Conservation (phyloP, 345 rosid genomes). For the Pugionium dolabratum region DNA sequence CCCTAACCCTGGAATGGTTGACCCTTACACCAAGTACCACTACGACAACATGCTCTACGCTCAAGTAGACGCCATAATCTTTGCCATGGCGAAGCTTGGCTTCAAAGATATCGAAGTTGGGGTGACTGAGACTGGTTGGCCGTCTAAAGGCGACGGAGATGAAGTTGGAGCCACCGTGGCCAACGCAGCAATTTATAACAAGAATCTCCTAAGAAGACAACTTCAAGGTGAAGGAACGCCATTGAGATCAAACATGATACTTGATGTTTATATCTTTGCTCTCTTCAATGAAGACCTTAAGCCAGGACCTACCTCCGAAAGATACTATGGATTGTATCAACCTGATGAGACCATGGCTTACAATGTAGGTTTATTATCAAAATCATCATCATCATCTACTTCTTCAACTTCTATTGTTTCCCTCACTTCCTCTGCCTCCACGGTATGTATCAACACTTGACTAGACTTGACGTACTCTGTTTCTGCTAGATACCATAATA, state of each 20-base stretch:
- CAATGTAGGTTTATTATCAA: slow-evolving; percentile 58
- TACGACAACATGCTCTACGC: slow-evolving; percentile 98
- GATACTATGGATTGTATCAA: slow-evolving; percentile 86
- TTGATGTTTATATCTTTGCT: slow-evolving; percentile 86
- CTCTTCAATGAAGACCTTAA: slow-evolving; percentile 89
- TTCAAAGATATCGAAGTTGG: slow-evolving; percentile 65
- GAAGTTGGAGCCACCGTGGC: slow-evolving; percentile 70
- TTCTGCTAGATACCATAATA: slow-evolving; percentile 8
- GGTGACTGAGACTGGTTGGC: slow-evolving; percentile 97
- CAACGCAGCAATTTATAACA: slow-evolving; percentile 76
- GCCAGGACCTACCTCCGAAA: slow-evolving; percentile 89
- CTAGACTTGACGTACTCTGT: slow-evolving; percentile 18
- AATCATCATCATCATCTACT: slow-evolving; percentile 43
- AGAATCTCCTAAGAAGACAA: slow-evolving; percentile 71
- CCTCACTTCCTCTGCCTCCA: slow-evolving; percentile 68
- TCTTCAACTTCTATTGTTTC: slow-evolving; percentile 53
- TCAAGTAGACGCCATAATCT: slow-evolving; percentile 77
- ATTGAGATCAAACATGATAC: slow-evolving; percentile 56
- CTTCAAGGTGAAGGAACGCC: slow-evolving; percentile 82
- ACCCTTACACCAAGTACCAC: slow-evolving; percentile 66
- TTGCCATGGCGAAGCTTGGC: slow-evolving; percentile 75
- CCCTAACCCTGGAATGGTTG: slow-evolving; percentile 84
- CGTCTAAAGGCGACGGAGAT: slow-evolving; percentile 75
- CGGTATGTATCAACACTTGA: slow-evolving; percentile 49
- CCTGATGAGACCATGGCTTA: slow-evolving; percentile 88